Base-by-base conservation (phyloP, 495 filamentous ascomycete species). In the Penicillium flavigenum region DNA sequence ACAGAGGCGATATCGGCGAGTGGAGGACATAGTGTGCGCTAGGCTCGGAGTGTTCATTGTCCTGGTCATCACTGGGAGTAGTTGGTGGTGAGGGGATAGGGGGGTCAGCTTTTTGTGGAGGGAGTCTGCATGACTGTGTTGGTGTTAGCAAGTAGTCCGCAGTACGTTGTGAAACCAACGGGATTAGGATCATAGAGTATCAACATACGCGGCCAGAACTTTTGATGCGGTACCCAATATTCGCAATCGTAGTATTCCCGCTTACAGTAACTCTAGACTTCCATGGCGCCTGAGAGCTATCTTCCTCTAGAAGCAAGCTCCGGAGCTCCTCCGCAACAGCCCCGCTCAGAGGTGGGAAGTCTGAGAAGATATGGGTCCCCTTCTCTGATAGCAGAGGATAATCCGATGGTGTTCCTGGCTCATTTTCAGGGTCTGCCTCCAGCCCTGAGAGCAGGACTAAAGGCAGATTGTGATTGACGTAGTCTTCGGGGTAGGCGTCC, bases 1-100 rank as follows among this genome's bases (percentile, higher is more conserved):
- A 90, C 51, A 96, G 77, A 7, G 92, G 92, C 6, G 92, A 97
- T 50, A 95, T 83, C 3, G 92, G 88, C 2, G 92, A 96, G 68
- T 97, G 92, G 16, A 96, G 79, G 12, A 83, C 68, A 39, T 77
- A 74, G 6, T 73, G 69, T 22, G 71, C 58, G 45, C 72, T 69
- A 54, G 77, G 68, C 20, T 71, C 68, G 11, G 79, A 72, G 19
- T 69, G 59, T 17, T 78, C 76, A 59, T 74, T 71, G 31, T 79
- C 75, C 5, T 81, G 75, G 10, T 62, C 59, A 71, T 76, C 55
- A 68, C 70, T 62, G 60, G 80, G 63, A 76, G 83, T 75, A 63
- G 76, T 63, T 62, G 83, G 71, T 24, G 75, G 68, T 22, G 79
- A 76, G 38, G 55, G 66, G 20, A 76, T 78, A 60, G 83, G 82